phyloP scores from a whole-genome alignment of 805 yeast species.

The Starmerella bombicola region DNA sequence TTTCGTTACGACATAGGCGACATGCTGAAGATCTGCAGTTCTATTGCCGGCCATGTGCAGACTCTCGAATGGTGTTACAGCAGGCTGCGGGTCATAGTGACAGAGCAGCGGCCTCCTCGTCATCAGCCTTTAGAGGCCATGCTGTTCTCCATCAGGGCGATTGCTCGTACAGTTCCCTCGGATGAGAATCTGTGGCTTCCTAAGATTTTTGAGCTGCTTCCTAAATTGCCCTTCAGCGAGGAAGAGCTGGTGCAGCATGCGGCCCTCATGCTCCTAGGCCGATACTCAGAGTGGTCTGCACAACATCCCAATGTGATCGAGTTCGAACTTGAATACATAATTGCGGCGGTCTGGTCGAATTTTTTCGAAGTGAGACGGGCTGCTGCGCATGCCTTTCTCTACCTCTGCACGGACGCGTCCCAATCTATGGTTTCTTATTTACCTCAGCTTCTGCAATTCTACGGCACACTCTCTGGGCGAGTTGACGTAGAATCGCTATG shows the following conservation, averaged over 20 bases:
- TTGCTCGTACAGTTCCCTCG: conserved; percentile 76
- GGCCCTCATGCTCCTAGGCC: conserved; percentile 83
- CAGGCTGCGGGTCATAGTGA: not conserved
- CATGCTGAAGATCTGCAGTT: conserved; percentile 90
- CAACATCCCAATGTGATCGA: conserved; percentile 73
- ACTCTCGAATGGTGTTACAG: conserved; percentile 37
- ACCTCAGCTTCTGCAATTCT: conserved; percentile 65
- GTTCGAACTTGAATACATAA: conserved; percentile 72
- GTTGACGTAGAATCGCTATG: conserved; percentile 57
- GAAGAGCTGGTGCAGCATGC: conserved; percentile 83
- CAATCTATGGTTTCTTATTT: conserved; percentile 48
- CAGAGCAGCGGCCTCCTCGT: not conserved
- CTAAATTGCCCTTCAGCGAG: conserved; percentile 51
- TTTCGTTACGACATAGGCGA: conserved; percentile 97
- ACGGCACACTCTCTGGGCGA: conserved; percentile 38
- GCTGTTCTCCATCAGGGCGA: conserved; percentile 74
- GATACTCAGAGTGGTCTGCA: conserved; percentile 92
- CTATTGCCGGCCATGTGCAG: conserved; percentile 63
- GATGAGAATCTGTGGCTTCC: conserved; percentile 58
- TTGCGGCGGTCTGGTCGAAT: conserved; percentile 48
- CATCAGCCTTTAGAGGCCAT: conserved; percentile 93
- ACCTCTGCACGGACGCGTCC: conserved; percentile 85
- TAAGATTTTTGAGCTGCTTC: conserved; percentile 53
- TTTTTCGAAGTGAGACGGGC: conserved; percentile 54
- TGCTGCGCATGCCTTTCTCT: conserved; percentile 87